Evolutionary conservation across 805 yeast species (phyloP).

Genomic region (Zygoascus bituminiphila): DNA sequence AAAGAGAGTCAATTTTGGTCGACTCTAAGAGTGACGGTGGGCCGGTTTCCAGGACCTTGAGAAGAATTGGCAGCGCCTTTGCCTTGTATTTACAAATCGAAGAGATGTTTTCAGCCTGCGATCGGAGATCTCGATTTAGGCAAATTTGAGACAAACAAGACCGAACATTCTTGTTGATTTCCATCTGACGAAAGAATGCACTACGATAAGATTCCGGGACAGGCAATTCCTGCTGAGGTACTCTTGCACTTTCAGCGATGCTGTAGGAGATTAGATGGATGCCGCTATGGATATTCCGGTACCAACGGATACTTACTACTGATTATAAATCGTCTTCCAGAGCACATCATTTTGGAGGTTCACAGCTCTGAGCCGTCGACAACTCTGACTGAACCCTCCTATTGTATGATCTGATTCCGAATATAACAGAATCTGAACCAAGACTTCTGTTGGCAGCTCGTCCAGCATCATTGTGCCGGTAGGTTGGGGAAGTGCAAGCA

Average conservation of each 20-base stretch:
- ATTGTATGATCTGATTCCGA: constrained; percentile 16
- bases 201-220: neutral
- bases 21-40: neutral
- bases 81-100: constrained; percentile 1
- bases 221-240: neutral
- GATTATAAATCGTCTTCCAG: constrained; percentile 14
- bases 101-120: neutral
- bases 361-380: constrained; percentile 16
- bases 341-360: constrained; percentile 15
- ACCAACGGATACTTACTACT: neutral
- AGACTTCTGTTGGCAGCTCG: constrained; percentile 13
- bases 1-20: neutral
- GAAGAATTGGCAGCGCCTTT: neutral
- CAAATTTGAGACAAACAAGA: neutral
- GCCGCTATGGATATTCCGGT: neutral
- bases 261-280: no score
- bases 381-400: constrained; percentile 15
- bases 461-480: constrained; percentile 2
- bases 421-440: constrained; percentile 13
- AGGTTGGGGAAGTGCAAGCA: no score
- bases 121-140: neutral
- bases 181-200: neutral
- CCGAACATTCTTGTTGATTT: neutral
- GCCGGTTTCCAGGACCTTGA: neutral
- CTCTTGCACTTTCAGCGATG: neutral